Evolutionary conservation across 2,329 filamentous ascomycete species (phyloP), one percentile per base, ranked within the genome.

Genomic region (Calonectria crousiana): DNA sequence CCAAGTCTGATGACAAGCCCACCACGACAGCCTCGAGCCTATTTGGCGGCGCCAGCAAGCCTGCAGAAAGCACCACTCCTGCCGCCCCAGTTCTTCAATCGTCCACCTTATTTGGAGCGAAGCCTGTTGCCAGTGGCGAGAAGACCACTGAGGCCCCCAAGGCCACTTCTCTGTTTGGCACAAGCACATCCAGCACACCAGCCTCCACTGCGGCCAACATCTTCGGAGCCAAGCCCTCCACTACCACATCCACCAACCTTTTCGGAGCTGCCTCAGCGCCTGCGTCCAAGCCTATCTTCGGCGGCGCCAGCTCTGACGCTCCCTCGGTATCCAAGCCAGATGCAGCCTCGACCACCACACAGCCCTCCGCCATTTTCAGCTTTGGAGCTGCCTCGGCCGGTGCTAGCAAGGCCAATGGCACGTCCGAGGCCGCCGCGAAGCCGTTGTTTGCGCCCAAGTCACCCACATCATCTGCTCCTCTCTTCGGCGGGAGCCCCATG

Each of bases 401-500:
- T 34, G 74, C 75, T 38, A 76, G 77, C 62, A 83, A 83, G 67
- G 72, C 80, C 2, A 83, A 83, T 49, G 81, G 79, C 28, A 76
- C 79, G 58, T 75, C 79, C 18, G 76, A 80, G 14, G 70, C 82
- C 6, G 68, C 78, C 26, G 65, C 81, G 18, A 87, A 86, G 77
- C 83, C 86, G 18, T 75, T 86, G 18, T 88, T 88, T 69, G 83
- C 82, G 11, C 81, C 84, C 34, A 84, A 84, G 72, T 84, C 85
- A 34, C 82, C 83, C 6, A 74, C 83, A 6, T 69, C 80, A 53
- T 78, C 81, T 9, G 65, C 80, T 26, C 78, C 83, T 26, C 71
- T 84, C 74, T 88, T 89, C 77, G 84, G 82, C 64, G 84, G 84
- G 38, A 86, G 85, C 67, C 84, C 84, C 20, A 85, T 88, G 79